Conservation (phyloP, 2,329 filamentous ascomycete species). For the Dothideomycetidae sp. region DNA sequence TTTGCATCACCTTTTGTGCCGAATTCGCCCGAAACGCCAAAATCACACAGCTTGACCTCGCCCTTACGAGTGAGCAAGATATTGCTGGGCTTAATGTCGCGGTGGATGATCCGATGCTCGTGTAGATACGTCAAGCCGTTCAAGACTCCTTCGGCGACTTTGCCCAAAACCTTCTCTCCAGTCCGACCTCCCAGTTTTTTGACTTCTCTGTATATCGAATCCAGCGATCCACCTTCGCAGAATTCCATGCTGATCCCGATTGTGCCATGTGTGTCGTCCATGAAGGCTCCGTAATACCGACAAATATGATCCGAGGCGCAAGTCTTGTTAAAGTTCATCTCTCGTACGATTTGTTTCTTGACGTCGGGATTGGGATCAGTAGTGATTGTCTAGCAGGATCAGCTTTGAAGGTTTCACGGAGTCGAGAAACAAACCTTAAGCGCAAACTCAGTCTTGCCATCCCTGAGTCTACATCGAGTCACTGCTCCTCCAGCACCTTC, state of each 20-base stretch:
- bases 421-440: constrained; percentile 54
- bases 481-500: constrained; percentile 94
- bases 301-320: constrained; percentile 95
- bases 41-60: constrained; percentile 95
- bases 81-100: constrained; percentile 97
- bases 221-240: constrained; percentile 88
- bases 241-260: constrained; percentile 99
- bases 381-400: constrained; percentile 66
- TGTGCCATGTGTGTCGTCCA: constrained; percentile 87
- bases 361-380: constrained; percentile 96
- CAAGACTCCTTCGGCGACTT: constrained; percentile 88
- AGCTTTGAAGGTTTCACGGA: constrained; percentile 6
- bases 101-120: constrained; percentile 91
- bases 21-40: constrained; percentile 93
- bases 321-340: constrained; percentile 94
- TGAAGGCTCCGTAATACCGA: constrained; percentile 92
- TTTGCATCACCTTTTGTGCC: constrained; percentile 97
- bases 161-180: constrained; percentile 92
- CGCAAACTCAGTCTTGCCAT: constrained; percentile 87
- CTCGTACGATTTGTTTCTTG: constrained; percentile 94
- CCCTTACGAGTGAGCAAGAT: constrained; percentile 86
- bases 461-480: constrained; percentile 76
- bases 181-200: constrained; percentile 89
- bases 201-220: constrained; percentile 95
- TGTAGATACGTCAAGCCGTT: constrained; percentile 91